Evolutionary conservation across 176 grass and related monocot genomes (phyloP).

Genomic region (Miscanthus lutarioriparius): DNA sequence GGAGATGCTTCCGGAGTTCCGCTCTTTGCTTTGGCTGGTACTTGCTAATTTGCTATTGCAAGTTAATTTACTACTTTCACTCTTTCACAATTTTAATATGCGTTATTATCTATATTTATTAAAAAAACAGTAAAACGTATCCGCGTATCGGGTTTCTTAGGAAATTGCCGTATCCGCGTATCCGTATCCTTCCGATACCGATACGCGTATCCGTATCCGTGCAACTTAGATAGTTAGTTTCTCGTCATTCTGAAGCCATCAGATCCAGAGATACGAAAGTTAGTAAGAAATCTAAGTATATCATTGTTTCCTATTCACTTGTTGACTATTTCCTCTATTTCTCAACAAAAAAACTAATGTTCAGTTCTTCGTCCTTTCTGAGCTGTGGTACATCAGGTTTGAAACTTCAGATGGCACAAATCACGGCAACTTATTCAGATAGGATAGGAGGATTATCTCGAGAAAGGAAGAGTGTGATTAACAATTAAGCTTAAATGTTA

Average conservation of each 20-base stretch:
- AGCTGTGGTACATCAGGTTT: not conserved
- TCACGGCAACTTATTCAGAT: not conserved
- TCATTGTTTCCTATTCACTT: not conserved
- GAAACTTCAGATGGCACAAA: not conserved
- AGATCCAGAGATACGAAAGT: not conserved
- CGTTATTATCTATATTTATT: too few relatives aligned
- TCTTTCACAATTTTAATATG: too few relatives aligned
- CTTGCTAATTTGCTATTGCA: too few relatives aligned
- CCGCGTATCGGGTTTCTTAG: too few relatives aligned
- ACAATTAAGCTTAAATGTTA: not conserved
- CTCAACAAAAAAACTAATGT: conserved; percentile 1
- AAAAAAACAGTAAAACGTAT: too few relatives aligned
- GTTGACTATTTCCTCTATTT: not conserved
- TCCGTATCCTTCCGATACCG: too few relatives aligned
- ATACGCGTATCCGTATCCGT: too few relatives aligned
- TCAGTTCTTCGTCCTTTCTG: not conserved
- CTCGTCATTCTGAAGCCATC: not conserved
- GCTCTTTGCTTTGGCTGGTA: too few relatives aligned
- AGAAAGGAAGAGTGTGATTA: conserved; percentile 1
- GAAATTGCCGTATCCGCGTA: too few relatives aligned
- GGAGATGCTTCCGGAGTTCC: too few relatives aligned
- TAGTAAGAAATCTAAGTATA: not conserved
- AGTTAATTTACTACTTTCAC: too few relatives aligned
- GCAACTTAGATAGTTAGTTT: not conserved
- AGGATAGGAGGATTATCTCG: conserved; percentile 6